Percentiles rank a stretch among this genome's conserved stretches.
These are phyloP conservation scores for Puccinellia tenuiflora DNA, from an alignment of 176 grass and related monocot species.

Conservation along the genomic window DNA sequence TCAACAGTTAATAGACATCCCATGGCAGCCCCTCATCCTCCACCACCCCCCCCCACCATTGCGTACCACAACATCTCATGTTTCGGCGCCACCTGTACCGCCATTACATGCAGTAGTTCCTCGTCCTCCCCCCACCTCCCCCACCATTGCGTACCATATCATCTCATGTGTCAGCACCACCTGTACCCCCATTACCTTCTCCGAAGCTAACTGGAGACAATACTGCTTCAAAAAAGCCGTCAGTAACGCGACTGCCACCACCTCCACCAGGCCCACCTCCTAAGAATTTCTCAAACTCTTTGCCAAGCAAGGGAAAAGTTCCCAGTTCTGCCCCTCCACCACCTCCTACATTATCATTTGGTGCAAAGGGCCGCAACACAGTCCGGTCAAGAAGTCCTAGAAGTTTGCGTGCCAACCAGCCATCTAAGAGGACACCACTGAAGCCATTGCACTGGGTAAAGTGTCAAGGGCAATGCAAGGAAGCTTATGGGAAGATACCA, in stretches of 20 bases:
- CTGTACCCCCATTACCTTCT: conserved; percentile 38
- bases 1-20: conserved; percentile 26
- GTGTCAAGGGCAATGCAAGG: conserved; percentile 78
- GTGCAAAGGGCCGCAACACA: conserved; percentile 33
- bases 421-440: conserved; percentile 65
- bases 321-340: conserved; percentile 48
- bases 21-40: conserved; percentile 18
- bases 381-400: conserved; percentile 53
- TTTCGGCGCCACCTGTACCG: conserved; percentile 28
- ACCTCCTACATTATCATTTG: conserved; percentile 54
- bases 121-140: conserved; percentile 30
- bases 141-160: conserved; percentile 23
- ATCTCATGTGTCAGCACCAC: conserved; percentile 24
- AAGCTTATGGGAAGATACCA: conserved; percentile 94
- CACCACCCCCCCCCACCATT: conserved; percentile 35
- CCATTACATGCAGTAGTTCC: neutral
- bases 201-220: conserved; percentile 13
- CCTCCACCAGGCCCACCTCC: conserved; percentile 34
- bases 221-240: conserved; percentile 26
- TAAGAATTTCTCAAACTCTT: conserved; percentile 26
- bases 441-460: conserved; percentile 94
- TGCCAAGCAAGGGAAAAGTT: conserved; percentile 35
- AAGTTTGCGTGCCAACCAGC: conserved; percentile 39
- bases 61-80: conserved; percentile 4
- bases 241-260: conserved; percentile 19